Evolutionary conservation across 73 alveolate species (phyloP).

Genomic region (Stentor roeselii): DNA sequence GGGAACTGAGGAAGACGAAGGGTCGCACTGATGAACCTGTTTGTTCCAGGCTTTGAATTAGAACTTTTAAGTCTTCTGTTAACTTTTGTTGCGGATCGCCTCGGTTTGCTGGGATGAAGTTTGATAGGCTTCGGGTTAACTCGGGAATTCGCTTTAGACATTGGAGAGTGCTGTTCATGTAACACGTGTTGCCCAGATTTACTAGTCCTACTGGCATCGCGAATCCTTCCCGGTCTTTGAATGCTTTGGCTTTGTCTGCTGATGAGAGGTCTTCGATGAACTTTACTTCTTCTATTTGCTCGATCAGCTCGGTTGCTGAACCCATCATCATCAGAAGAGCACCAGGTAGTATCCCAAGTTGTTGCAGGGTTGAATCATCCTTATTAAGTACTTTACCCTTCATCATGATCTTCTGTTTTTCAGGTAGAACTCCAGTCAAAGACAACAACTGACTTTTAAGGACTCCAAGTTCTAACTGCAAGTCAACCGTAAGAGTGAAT

Average conservation of each 20-base stretch:
- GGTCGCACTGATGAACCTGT: constrained; percentile 70
- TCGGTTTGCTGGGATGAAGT: constrained; percentile 34
- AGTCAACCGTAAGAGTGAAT: constrained; percentile 48
- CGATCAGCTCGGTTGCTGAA: constrained; percentile 65
- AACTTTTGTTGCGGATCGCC: constrained; percentile 33
- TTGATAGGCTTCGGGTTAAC: constrained; percentile 62
- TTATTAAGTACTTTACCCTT: constrained; percentile 68
- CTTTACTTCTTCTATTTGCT: constrained; percentile 55
- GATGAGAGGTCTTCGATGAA: constrained; percentile 94
- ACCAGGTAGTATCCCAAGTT: constrained; percentile 52
- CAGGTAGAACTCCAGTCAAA: constrained; percentile 76
- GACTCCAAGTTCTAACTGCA: constrained; percentile 24
- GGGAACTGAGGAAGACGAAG: constrained; percentile 58
- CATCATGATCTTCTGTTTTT: constrained; percentile 82
- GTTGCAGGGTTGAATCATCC: constrained; percentile 48
- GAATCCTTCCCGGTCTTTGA: constrained; percentile 93
- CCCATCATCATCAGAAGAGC: constrained; percentile 86
- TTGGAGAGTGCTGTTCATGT: constrained; percentile 91
- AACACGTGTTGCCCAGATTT: constrained; percentile 97
- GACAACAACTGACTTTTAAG: constrained; percentile 55
- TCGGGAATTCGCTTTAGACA: constrained; percentile 87
- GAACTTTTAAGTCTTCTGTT: constrained; percentile 66
- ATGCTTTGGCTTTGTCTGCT: constrained; percentile 82
- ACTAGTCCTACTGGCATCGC: constrained; percentile 86
- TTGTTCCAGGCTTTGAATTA: constrained; percentile 59